Percentiles rank a stretch among this genome's conserved stretches.
Evolutionary conservation across 1,139 yeast species (phyloP).

Genomic region (Debaryomycetaceae sp.): DNA sequence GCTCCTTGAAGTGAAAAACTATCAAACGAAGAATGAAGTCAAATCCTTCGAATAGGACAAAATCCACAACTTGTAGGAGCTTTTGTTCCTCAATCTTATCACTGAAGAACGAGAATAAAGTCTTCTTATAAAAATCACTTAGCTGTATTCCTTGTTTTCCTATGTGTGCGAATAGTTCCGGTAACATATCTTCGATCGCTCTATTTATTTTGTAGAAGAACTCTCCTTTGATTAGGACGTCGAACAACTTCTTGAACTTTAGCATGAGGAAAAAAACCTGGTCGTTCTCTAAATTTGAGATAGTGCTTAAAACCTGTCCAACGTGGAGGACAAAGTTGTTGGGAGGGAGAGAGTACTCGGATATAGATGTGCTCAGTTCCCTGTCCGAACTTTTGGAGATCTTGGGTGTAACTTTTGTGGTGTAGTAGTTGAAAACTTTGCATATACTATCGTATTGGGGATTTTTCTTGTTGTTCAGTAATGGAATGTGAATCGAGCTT

Average conservation of each 20-base stretch:
- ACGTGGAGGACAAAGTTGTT: conserved; percentile 22
- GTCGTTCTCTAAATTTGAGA: conserved; percentile 12
- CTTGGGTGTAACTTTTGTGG: conserved; percentile 19
- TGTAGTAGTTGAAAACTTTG: conserved; percentile 31
- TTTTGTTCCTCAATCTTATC: conserved; percentile 9
- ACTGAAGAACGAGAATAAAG: conserved; percentile 22
- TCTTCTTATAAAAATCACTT: conserved; percentile 20
- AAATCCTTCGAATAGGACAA: conserved; percentile 40
- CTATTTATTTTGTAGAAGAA: conserved; percentile 36
- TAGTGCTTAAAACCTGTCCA: conserved; percentile 3
- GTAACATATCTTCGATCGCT: conserved; percentile 31
- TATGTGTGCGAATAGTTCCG: conserved; percentile 30
- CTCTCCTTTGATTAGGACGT: conserved; percentile 30
- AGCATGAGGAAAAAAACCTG: conserved; percentile 32
- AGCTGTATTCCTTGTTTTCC: conserved; percentile 37
- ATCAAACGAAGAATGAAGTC: conserved; percentile 31
- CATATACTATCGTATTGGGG: neutral
- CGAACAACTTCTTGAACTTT: conserved; percentile 30
- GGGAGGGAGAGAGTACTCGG: conserved; percentile 16
- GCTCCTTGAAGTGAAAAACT: conserved; percentile 19
- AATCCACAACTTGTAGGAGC: conserved; percentile 26
- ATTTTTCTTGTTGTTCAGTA: conserved; percentile 1
- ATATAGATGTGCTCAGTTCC: conserved; percentile 1
- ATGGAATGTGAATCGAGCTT: neutral
- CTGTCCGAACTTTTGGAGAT: conserved; percentile 4